Base-by-base conservation (phyloP, 2,329 filamentous ascomycete genomes). In the Aureobasidium sp. region DNA sequence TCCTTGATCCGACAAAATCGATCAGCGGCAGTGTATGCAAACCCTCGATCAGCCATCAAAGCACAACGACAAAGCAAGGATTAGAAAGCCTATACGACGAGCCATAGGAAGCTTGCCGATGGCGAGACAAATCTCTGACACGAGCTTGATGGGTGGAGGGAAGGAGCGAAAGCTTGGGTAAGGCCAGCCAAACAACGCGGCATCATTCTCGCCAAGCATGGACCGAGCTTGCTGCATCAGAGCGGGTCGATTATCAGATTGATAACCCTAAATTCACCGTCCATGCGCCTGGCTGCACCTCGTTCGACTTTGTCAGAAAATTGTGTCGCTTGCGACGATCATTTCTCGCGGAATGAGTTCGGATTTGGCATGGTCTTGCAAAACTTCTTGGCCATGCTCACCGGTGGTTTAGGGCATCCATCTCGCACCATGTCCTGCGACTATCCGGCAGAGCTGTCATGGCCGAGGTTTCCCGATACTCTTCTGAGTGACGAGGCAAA, bases 201-300 rank as follows among this genome's bases (percentile, higher is more conserved):
- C 27, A 51, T 37, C 34, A 42, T 55, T 42, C 23, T 46, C 26
- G 53, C 53, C 53, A 57, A 57, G 53, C 23, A 3, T 17, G 17
- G 7, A 5, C 37, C 15, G 23, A 29, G 37, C 51, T 20, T 13
- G 4, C 17, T 44, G 10, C 13, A n/a, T 32, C 1, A 27, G 3
- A 20, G 53, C 53, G 39, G 53, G 53, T 44, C 27, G 59, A 62
- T 62, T 62, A 55, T 62, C 48, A 62, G 59, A 62, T 62, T 44
- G 59, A 62, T 62, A 62, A 62, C 50, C 39, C 50, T 62, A 56
- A 46, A n/a, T 12, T 1, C 50, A 61, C 58, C 36, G 58, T 53
- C 58, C 10, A 53, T 61, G 58, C 47, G 15, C 47, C 47, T 23
- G 12, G 26, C 46, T 48, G 47, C 58, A 60, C 51, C 51, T 55